A percentile compares a stretch with the other conserved stretches of the same genome.
Conservation (phyloP, 305 asterid genomes). For the Fraxinus albicans region DNA sequence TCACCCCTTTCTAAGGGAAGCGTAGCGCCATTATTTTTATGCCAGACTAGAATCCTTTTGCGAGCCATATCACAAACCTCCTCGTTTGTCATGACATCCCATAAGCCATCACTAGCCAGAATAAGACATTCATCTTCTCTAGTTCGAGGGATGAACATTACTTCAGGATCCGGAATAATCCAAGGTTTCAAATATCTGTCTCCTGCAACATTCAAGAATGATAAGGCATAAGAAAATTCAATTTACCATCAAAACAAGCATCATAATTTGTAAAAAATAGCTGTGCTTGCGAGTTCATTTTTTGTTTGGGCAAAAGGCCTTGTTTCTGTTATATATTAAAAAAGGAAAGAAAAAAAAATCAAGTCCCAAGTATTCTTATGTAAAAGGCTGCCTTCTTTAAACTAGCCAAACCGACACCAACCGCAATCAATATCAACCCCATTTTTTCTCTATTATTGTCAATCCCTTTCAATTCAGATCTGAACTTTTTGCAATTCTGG, state of each 20-base stretch:
- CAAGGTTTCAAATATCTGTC: conserved; percentile 55
- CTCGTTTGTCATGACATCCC: conserved; percentile 50
- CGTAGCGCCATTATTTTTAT: conserved; percentile 37
- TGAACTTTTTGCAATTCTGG: neutral
- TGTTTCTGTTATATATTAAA: neutral
- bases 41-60: conserved; percentile 51
- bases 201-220: conserved; percentile 25
- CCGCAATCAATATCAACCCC: neutral
- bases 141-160: conserved; percentile 47
- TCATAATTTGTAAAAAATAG: neutral
- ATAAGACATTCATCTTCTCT: conserved; percentile 50
- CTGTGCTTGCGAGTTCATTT: neutral
- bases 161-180: conserved; percentile 55
- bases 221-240: neutral
- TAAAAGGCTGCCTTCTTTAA: neutral
- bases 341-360: too few relatives aligned
- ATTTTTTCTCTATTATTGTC: neutral
- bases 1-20: conserved; percentile 25
- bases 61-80: conserved; percentile 48
- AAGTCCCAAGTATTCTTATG: neutral
- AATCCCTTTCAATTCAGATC: neutral
- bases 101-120: conserved; percentile 47
- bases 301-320: neutral
- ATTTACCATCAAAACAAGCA: neutral
- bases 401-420: neutral